phyloP scores from a whole-genome alignment of 441 rosid genomes.

The Gossypium lobatum region DNA sequence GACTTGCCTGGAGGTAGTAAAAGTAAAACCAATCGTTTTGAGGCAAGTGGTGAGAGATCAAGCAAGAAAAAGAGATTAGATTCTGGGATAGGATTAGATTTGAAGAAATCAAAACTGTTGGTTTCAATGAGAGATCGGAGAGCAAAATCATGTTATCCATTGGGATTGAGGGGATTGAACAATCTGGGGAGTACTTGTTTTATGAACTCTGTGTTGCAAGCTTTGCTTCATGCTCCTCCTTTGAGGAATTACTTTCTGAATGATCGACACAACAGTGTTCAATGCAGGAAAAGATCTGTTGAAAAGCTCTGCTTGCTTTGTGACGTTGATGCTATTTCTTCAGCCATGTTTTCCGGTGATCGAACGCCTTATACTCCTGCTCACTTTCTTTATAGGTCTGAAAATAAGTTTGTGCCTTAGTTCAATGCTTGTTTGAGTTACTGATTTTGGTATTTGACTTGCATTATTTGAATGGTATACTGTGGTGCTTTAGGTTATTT shows the following conservation, averaged over 20 bases:
- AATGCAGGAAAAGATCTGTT: constrained; percentile 42
- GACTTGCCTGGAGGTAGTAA: constrained; percentile 37
- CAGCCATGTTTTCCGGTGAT: constrained; percentile 71
- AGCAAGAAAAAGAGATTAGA: constrained; percentile 64
- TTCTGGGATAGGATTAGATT: constrained; percentile 41
- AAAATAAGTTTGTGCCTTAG: constrained; percentile 9
- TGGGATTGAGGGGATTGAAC: constrained; percentile 73
- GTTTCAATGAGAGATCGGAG: constrained; percentile 53
- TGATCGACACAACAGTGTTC: constrained; percentile 54
- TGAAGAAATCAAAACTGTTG: constrained; percentile 38
- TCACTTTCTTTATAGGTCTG: constrained; percentile 83
- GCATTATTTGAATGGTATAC: constrained; percentile 2
- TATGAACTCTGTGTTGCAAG: constrained; percentile 88
- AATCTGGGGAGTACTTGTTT: constrained; percentile 83
- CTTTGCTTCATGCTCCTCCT: constrained; percentile 74
- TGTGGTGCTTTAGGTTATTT: neutral
- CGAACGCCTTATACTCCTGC: constrained; percentile 76
- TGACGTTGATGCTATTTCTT: constrained; percentile 50
- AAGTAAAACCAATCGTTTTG: constrained; percentile 21
- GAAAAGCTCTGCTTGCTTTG: constrained; percentile 66
- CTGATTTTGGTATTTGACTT: constrained; percentile 15
- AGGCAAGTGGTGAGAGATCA: constrained; percentile 45
- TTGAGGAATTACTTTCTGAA: constrained; percentile 63
- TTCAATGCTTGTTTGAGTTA: constrained; percentile 14
- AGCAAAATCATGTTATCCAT: constrained; percentile 75